Base-by-base conservation (phyloP, 2,329 filamentous ascomycete genomes). In the Fusarium scirpi region DNA sequence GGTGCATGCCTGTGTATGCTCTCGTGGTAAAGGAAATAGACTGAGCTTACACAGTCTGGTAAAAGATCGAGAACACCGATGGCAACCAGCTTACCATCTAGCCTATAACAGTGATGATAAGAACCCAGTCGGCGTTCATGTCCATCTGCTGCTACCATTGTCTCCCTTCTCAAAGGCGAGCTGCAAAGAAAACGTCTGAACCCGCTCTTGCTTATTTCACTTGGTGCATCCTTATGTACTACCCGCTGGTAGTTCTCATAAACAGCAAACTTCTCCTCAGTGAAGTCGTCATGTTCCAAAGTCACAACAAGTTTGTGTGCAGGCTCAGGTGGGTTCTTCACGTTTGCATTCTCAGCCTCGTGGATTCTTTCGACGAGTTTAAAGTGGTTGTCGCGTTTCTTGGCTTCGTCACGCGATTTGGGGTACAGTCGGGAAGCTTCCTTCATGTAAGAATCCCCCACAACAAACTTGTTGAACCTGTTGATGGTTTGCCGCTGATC, bases 1-100 rank as follows among this genome's bases (percentile, higher is more conserved):
- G 93, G 91, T 25, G 86, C 86, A 80, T 88, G 90, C 60, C 85
- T 84, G 71, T 92, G 89, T 56, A 94, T 89, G 68, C 91, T 92
- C 74, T 91, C 89, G 74, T 94, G 88, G 76, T 96, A 96, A 65
- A 96, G 81, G 76, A 96, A 93, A 80, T 96, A 96, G 13, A 96
- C 93, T 7, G 91, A 91, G 73, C 92, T 94, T 52, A 96, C 91
- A 70, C 89, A 90, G 62, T 93, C 84, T 0, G 93, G 93, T 2
- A 96, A 83, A 11, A 96, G 83, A 76, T 96, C 93, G 8, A 96
- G 82, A 2, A 96, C 91, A 0, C 90, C 90, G 69, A 96, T 86
- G 4, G 93, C 93, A 25, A 95, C 88, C 16, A 96, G 83, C 52
- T 88, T 85, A 24, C 92, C 92, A 75, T 96, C 91, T 5, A 96